A percentile compares a stretch with the other conserved stretches of the same genome.
Evolutionary conservation across 139 green algal genomes (phyloP).

Genomic region (Haematococcus sp.): DNA sequence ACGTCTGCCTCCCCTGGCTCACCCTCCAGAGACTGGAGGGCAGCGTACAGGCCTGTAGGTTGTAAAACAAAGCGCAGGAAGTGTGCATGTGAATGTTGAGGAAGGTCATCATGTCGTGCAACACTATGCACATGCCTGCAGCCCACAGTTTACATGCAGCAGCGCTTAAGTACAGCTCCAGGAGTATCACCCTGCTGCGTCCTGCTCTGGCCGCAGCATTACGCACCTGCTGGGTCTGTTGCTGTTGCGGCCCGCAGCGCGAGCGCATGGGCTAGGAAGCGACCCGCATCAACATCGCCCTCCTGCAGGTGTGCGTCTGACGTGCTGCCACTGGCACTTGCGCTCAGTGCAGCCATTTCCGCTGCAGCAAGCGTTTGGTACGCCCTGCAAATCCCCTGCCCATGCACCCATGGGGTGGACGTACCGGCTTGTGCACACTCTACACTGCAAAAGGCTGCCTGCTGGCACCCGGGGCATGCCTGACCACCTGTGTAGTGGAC

Average conservation of each 20-base stretch:
- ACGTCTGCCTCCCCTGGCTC: no score
- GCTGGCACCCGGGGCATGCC: slow-evolving; percentile 30
- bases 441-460: slow-evolving; percentile 49
- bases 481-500: no score
- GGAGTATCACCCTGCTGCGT: no score
- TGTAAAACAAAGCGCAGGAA: no score
- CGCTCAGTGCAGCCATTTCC: neutral
- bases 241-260: neutral
- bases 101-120: no score
- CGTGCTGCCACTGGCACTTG: neutral
- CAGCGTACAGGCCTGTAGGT: no score
- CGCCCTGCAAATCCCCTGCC: slow-evolving; percentile 42
- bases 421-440: slow-evolving; percentile 26
- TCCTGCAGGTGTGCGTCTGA: neutral
- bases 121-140: no score
- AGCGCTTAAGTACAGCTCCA: no score
- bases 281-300: neutral
- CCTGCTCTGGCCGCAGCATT: no score
- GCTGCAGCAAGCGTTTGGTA: slow-evolving; percentile 15
- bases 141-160: no score
- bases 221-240: neutral
- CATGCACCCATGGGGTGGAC: slow-evolving; percentile 39
- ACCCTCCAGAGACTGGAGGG: no score
- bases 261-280: slow-evolving; percentile 8
- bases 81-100: no score